A percentile compares a stretch with the other conserved stretches of the same genome.
Conservation (phyloP, 257 asterid genomes). For the Parsonsia alboflavescens region DNA sequence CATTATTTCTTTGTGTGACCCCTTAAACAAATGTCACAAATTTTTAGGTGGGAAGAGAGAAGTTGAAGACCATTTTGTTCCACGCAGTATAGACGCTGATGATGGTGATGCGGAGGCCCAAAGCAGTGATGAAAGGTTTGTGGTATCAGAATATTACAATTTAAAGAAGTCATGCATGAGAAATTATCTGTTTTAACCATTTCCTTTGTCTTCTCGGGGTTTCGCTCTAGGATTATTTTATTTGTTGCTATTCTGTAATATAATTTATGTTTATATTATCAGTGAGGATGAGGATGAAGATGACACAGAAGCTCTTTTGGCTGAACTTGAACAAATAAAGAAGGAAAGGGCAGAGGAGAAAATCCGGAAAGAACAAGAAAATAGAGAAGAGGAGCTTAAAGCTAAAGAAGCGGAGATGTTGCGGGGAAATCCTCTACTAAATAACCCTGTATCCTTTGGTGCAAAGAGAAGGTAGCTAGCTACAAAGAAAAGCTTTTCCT, state of each 20-base stretch:
- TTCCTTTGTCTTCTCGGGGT: not conserved
- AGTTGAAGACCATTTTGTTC: conserved; percentile 65
- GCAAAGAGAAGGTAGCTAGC: conserved; percentile 67
- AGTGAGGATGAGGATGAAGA: conserved; percentile 80
- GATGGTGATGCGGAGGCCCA: conserved; percentile 62
- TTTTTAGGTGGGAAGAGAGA: conserved; percentile 70
- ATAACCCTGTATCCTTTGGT: conserved; percentile 61
- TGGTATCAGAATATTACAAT: not conserved
- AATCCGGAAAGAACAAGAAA: conserved; percentile 54
- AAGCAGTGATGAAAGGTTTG: conserved; percentile 68
- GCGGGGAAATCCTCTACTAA: conserved; percentile 78
- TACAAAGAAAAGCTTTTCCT: not conserved
- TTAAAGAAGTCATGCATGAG: not conserved
- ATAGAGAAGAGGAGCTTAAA: conserved; percentile 78
- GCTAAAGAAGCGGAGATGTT: conserved; percentile 78
- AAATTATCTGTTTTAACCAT: too few relatives aligned
- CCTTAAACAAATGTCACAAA: not conserved
- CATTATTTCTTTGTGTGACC: not conserved
- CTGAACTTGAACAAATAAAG: conserved; percentile 86
- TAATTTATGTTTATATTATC: not conserved
- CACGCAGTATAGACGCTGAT: conserved; percentile 80
- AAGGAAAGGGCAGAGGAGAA: conserved; percentile 89
- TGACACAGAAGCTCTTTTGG: conserved; percentile 87
- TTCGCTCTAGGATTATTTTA: not conserved
- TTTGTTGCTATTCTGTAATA: not conserved